Evolutionary conservation across 352 stramenopile species (phyloP).

Genomic region (Phytopythium litorale): DNA sequence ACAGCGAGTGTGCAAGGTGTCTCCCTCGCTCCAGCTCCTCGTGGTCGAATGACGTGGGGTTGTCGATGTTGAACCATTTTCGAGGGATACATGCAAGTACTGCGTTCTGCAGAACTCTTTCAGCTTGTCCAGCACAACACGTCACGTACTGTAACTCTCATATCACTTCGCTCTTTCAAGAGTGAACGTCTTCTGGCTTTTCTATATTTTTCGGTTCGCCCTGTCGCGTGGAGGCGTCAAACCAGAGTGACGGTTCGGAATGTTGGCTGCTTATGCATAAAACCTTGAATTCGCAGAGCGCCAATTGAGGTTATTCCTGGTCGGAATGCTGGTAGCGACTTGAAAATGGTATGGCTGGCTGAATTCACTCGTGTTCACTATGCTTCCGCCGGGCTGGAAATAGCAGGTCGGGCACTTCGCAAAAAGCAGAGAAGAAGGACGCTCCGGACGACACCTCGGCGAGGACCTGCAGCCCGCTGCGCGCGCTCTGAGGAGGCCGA

Average conservation of each 20-base stretch:
- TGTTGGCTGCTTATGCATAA: not conserved
- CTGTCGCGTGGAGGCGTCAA: constrained; percentile 1
- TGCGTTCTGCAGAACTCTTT: not conserved
- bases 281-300: not conserved
- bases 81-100: not conserved
- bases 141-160: not conserved
- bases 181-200: constrained; percentile 5
- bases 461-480: not conserved
- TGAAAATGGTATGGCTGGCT: not conserved
- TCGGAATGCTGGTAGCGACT: constrained; percentile 4
- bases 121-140: not conserved
- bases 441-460: not conserved
- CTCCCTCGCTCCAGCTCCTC: not conserved
- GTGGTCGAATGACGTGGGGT: not conserved
- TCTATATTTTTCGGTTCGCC: not conserved
- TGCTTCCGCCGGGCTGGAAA: not conserved
- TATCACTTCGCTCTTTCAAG: not conserved
- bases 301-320: constrained; percentile 2
- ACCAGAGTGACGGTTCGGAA: constrained; percentile 5
- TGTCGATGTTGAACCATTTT: constrained; percentile 2
- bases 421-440: constrained; percentile 3
- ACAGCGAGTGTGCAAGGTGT: not conserved
- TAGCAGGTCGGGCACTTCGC: not conserved
- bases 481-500: not conserved
- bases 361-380: constrained; percentile 2